Conservation (phyloP, 2,329 filamentous ascomycete genomes). For the Grosmannia clavigera region DNA sequence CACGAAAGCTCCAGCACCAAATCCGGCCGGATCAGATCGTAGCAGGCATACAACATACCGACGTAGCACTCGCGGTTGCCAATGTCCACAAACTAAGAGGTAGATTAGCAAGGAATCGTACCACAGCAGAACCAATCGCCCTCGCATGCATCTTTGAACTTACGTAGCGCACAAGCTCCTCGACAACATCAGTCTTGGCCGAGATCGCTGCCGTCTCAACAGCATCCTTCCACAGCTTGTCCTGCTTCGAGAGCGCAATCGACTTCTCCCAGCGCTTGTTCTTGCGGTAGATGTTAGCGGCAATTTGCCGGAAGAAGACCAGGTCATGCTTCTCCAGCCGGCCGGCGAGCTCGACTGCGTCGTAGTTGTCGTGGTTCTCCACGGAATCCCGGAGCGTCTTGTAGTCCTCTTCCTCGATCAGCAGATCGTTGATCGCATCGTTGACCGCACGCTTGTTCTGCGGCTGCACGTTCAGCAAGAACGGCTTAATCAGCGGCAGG, state of each 20-base stretch:
- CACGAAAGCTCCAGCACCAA: constrained; percentile 92
- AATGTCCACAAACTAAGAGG: constrained; percentile 83
- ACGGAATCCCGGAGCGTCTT: constrained; percentile 97
- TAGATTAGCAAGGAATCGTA: constrained; percentile 20
- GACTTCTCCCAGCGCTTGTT: constrained; percentile 99
- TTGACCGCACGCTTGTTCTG: constrained; percentile 99
- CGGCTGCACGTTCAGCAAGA: constrained; percentile 87
- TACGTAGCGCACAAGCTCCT: constrained; percentile 93
- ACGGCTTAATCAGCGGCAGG: constrained; percentile 95
- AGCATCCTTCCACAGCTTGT: constrained; percentile 98
- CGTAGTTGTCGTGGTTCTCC: constrained; percentile 98
- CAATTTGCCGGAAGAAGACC: constrained; percentile 98
- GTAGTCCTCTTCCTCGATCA: constrained; percentile 98
- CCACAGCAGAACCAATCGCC: not conserved
- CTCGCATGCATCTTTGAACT: constrained; percentile 32
- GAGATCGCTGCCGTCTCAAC: constrained; percentile 96
- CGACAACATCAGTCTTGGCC: constrained; percentile 79
- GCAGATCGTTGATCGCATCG: constrained; percentile 90
- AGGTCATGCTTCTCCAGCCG: constrained; percentile 95
- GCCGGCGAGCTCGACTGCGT: constrained; percentile 81
- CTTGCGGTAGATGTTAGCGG: constrained; percentile 96
- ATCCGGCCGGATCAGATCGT: constrained; percentile 89
- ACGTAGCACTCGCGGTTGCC: constrained; percentile 98
- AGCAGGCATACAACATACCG: constrained; percentile 98
- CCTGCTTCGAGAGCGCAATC: constrained; percentile 93